Base-by-base conservation (phyloP, 139 green algal genomes). In the Gonium pectorale region DNA sequence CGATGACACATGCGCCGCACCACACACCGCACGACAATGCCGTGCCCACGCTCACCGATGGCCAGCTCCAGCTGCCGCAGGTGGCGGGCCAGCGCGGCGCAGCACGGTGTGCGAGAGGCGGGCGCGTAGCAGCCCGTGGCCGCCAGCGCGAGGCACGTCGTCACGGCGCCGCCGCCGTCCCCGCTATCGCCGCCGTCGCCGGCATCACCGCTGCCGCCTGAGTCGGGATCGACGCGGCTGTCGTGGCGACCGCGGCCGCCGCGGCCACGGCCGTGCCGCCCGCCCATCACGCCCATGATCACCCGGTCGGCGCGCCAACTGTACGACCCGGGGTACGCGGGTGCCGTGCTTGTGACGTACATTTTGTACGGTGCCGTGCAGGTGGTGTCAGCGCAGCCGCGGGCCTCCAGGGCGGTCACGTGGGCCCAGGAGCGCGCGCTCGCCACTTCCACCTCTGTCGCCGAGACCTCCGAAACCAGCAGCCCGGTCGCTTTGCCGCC, bases 321-420 rank as follows among this genome's bases (percentile, higher is more conserved):
- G n/a, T n/a, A n/a, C n/a, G n/a, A n/a, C n/a, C n/a, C n/a, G n/a
- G n/a, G n/a, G n/a, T n/a, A n/a, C 44, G 66, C 63, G 1, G 64
- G 46, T 7, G 2, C 24, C 35, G 38, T 68, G 29, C 79, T 85
- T 35, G 9, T 37, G 27, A 85, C 66, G 35, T 78, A 85, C 79
- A 85, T 85, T 46, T 8, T 78, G 64, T 85, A 85, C 33, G 79
- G 79, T 51, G 79, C 22, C 7, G 35, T 85, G 35, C 79, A 85
- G 17, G 79, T 44, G 19, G 64, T 85, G 46, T 85, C 79, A 3
- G 26, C 13, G 79, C 79, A 85, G 64, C 56, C 41, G 64, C 64
- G 21, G n/a, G 64, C 64, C 15, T 67, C 46, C 49, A 85, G 38
- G 35, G 1, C 35, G 2, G 37, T 22, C 37, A 85, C 13, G 66